Percentiles rank a stretch among this genome's conserved stretches.
phyloP scores from a whole-genome alignment of 1,139 yeast genomes.

The Debaryomycetaceae sp. region DNA sequence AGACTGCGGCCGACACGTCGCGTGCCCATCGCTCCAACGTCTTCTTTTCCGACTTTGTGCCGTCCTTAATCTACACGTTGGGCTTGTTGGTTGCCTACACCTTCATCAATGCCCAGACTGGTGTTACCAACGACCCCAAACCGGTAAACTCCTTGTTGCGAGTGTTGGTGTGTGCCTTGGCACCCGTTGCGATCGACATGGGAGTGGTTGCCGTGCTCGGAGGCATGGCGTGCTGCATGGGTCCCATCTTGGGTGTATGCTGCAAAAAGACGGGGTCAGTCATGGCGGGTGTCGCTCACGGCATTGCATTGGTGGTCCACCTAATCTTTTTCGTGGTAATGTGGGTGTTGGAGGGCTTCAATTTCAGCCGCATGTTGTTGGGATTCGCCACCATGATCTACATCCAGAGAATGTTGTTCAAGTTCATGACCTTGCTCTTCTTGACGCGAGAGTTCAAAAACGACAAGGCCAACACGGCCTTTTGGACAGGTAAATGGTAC shows the following conservation, averaged over 20 bases:
- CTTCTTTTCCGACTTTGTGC: slow-evolving; percentile 75
- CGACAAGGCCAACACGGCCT: slow-evolving; percentile 92
- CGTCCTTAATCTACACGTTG: slow-evolving; percentile 79
- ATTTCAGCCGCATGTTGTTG: slow-evolving; percentile 73
- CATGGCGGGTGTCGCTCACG: slow-evolving; percentile 95
- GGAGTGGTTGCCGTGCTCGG: slow-evolving; percentile 71
- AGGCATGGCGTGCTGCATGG: slow-evolving; percentile 90
- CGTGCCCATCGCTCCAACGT: slow-evolving; percentile 90
- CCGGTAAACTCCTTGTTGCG: slow-evolving; percentile 76
- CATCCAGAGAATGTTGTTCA: slow-evolving; percentile 81
- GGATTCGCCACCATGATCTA: slow-evolving; percentile 82
- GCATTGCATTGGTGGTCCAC: slow-evolving; percentile 81
- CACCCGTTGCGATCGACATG: slow-evolving; percentile 82
- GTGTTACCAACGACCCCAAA: slow-evolving; percentile 49
- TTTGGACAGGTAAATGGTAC: slow-evolving; percentile 99
- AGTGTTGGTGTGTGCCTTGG: slow-evolving; percentile 79
- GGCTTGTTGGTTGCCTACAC: slow-evolving; percentile 87
- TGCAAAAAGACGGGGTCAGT: slow-evolving; percentile 98
- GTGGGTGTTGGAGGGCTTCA: slow-evolving; percentile 97
- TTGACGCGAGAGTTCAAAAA: slow-evolving; percentile 96
- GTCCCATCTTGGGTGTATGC: slow-evolving; percentile 88
- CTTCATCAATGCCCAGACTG: slow-evolving; percentile 93
- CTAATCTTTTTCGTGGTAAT: slow-evolving; percentile 79
- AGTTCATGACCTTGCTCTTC: slow-evolving; percentile 65
- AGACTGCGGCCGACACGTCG: slow-evolving; percentile 86